Base-by-base conservation (phyloP, 2,329 filamentous ascomycete species). In the Pyrenophora tritici-repentis region DNA sequence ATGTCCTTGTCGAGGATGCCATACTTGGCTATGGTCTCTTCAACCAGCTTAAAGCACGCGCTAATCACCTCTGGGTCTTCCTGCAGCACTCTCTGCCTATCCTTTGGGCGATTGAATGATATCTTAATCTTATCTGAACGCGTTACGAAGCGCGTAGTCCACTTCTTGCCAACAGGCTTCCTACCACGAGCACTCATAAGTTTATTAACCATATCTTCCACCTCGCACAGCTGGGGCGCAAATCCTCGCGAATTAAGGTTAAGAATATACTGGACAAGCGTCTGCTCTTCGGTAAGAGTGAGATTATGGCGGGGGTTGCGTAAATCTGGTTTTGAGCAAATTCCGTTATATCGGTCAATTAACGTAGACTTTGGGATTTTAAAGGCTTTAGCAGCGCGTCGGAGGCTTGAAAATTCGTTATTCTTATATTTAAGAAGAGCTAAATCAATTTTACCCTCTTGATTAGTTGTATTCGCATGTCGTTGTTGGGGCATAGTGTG, bases 131-230 rank as follows among this genome's bases (percentile, higher is more conserved):
- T 12, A n/a, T 47, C 35, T 22, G 40, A 44, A 48, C 53, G 46
- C 39, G 37, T 50, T 42, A 59, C 37, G 37, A 63, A 59, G 12
- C 48, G 14, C 29, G 49, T 20, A 51, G 44, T 32, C 57, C 35
- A 61, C 24, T 39, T 6, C 50, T 61, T 55, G 36, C 58, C 50
- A 35, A 59, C 38, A 13, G 38, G 42, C 41, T 43, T 33, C 1
- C 52, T 20, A 54, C 47, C 40, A 16, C 42, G 51, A n/a, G 18
- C 37, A 41, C n/a, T 34, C 13, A 62, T 39, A n/a, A 61, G 44
- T 53, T 58, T 61, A 56, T 61, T 31, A n/a, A 47, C 55, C 29
- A 63, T 59, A 56, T 63, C 48, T 52, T 13, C 53, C n/a, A 59
- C 48, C 39, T 59, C 36, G 22, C 36, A 51, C 17, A 56, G 39